These are phyloP conservation scores for Rubia peregrina DNA, from an alignment of 305 asterid species.

Conservation along the genomic window DNA sequence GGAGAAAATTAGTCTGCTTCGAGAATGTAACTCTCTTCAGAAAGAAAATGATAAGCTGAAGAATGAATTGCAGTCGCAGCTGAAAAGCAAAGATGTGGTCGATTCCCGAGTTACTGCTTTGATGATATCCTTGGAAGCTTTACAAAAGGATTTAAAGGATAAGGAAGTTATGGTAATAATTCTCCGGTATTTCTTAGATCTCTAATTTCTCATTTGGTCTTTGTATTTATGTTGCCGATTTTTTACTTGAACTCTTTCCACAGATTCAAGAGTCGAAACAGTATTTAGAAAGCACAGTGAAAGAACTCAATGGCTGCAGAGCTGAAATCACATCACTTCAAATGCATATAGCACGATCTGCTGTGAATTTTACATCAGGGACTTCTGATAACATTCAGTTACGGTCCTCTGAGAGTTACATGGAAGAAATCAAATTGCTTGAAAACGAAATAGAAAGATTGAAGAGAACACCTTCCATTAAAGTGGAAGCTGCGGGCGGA, in stretches of 20 bases:
- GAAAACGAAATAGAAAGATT: constrained; percentile 36
- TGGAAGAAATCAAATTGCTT: constrained; percentile 33
- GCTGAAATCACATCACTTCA: constrained; percentile 95
- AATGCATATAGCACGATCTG: constrained; percentile 66
- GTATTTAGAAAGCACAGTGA: constrained; percentile 60
- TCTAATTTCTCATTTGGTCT: constrained; percentile 4
- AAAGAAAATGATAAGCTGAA: constrained; percentile 71
- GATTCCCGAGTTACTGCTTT: constrained; percentile 58
- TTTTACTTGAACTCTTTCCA: constrained; percentile 16
- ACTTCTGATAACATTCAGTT: constrained; percentile 30
- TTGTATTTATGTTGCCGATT: constrained; percentile 13
- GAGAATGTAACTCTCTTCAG: constrained; percentile 56
- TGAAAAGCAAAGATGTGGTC: constrained; percentile 60
- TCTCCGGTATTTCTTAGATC: constrained; percentile 10
- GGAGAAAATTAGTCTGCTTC: constrained; percentile 87
- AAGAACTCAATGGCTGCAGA: constrained; percentile 83
- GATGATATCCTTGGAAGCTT: constrained; percentile 72
- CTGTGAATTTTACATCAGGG: constrained; percentile 28
- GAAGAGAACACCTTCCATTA: constrained; percentile 28
- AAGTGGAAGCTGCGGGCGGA: constrained; percentile 26
- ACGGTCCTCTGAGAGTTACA: constrained; percentile 31
- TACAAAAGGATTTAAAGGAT: constrained; percentile 89
- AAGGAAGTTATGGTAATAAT: constrained; percentile 57
- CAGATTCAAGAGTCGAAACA: constrained; percentile 83
- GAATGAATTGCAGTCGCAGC: constrained; percentile 49